Percentiles rank a stretch among this genome's conserved stretches.
These are phyloP conservation scores for Fusarium dimerum DNA, from an alignment of 2,329 filamentous ascomycete species.

Conservation along the genomic window DNA sequence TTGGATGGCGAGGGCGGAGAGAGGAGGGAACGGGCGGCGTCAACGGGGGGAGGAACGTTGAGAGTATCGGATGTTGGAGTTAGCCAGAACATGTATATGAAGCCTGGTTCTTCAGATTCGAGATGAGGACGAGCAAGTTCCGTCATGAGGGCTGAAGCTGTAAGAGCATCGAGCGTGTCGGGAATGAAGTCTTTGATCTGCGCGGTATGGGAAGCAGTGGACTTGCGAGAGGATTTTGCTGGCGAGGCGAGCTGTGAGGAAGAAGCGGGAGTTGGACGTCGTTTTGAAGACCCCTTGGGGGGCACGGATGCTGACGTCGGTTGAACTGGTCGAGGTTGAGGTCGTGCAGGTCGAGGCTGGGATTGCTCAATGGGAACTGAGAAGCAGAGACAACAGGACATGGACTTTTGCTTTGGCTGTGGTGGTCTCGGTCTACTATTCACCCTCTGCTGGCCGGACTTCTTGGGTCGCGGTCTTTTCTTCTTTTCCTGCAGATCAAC, in stretches of 20 bases:
- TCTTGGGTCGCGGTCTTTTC: constrained; percentile 26
- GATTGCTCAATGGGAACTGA: constrained; percentile 47
- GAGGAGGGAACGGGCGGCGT: constrained; percentile 61
- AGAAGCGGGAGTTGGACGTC: constrained; percentile 4
- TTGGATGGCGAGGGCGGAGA: constrained; percentile 46
- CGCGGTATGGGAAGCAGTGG: constrained; percentile 33
- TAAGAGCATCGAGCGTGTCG: constrained; percentile 62
- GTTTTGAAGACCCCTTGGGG: constrained; percentile 13
- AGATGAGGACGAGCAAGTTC: constrained; percentile 71
- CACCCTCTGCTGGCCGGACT: constrained; percentile 9
- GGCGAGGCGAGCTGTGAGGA: constrained; percentile 27
- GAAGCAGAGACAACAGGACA: constrained; percentile 56
- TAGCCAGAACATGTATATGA: constrained; percentile 99
- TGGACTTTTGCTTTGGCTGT: constrained; percentile 29
- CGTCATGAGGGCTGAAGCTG: constrained; percentile 68
- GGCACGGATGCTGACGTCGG: constrained; percentile 26
- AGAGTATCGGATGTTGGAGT: constrained; percentile 59
- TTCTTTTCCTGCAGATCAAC: constrained; percentile 60
- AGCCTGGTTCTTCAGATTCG: constrained; percentile 78
- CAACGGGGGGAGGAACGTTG: constrained; percentile 52
- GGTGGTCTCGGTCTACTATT: constrained; percentile 25
- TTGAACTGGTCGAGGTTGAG: constrained; percentile 50
- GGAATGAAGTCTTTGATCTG: constrained; percentile 62
- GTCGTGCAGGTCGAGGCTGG: constrained; percentile 42
- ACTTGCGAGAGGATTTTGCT: constrained; percentile 33